Evolutionary conservation across 2,329 filamentous ascomycete species (phyloP).

Genomic region (Fusarium longipes): DNA sequence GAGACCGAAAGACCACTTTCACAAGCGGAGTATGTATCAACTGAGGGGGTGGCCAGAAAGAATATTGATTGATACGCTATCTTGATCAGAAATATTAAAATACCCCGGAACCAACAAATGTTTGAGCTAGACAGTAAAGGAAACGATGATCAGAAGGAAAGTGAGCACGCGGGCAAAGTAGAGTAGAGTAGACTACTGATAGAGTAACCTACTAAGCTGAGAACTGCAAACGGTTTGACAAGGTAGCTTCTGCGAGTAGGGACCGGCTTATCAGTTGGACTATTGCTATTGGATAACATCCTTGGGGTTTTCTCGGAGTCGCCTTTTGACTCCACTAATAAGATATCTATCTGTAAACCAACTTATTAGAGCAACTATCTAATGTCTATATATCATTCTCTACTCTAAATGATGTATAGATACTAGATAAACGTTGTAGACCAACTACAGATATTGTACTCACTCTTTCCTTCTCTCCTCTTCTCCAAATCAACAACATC

Average conservation of each 20-base stretch:
- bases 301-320: constrained; percentile 7
- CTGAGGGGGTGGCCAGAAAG: neutral
- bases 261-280: constrained; percentile 26
- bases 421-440: too few relatives aligned
- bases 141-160: constrained; percentile 6
- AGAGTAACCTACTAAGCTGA: neutral
- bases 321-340: constrained; percentile 7
- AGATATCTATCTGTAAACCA: too few relatives aligned
- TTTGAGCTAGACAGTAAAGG: neutral
- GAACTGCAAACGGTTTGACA: neutral
- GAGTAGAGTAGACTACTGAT: too few relatives aligned
- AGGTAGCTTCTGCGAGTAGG: neutral
- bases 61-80: neutral
- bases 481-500: too few relatives aligned
- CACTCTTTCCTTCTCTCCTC: too few relatives aligned
- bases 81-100: neutral
- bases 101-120: constrained; percentile 1
- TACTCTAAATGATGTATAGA: too few relatives aligned
- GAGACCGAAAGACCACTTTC: constrained; percentile 3
- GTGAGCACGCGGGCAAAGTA: constrained; percentile 13
- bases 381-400: too few relatives aligned
- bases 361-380: too few relatives aligned
- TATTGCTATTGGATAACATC: constrained; percentile 1
- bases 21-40: too few relatives aligned
- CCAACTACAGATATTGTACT: too few relatives aligned